Base-by-base conservation (phyloP, 2,329 filamentous ascomycete species). In the Hymenoscyphus salicellus region DNA sequence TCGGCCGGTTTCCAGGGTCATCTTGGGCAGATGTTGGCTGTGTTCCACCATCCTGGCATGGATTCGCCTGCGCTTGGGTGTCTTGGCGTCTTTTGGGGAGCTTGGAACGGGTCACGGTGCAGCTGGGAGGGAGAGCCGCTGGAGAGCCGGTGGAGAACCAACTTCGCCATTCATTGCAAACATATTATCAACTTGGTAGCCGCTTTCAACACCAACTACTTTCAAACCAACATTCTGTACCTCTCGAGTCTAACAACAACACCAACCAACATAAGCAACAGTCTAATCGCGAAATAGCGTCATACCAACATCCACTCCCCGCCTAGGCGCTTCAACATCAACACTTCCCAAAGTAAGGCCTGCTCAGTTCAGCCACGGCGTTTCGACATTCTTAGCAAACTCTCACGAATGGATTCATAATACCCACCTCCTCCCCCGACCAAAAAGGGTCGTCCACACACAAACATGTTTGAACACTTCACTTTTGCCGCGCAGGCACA, bases 381-480 rank as follows among this genome's bases (percentile, higher is more conserved):
- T 58, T 55, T 59, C 36, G 33, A 58, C 61, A 33, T 62, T 52
- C 14, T 58, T 32, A 52, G 46, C 16, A 56, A 56, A 56, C 55
- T n/a, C 52, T n/a, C 14, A 14, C 60, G 61, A 59, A 63, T 58
- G 55, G 41, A 58, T 63, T 63, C 41, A 63, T 63, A 58, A 59
- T 28, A 30, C 20, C 55, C 11, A 28, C 33, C 10, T 23, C 14
- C 20, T 55, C 56, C 61, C 26, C 30, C 30, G 28, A 41, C 41
- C 20, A 32, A 23, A 38, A 8, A 8, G 10, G 28, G 26, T n/a
- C 26, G n/a, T 46, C 5, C 16, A 32, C 16, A 23, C 26, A 17
- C 71, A 69, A 69, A 30, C 33, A 73, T 73, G 72, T 73, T 73
- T 60, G 71, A 73, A 38, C 62, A 70, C 55, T 73, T 72, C 41